Base-by-base conservation (phyloP, 1,284 basidiomycete genomes). In the Microbotryum violaceum region DNA sequence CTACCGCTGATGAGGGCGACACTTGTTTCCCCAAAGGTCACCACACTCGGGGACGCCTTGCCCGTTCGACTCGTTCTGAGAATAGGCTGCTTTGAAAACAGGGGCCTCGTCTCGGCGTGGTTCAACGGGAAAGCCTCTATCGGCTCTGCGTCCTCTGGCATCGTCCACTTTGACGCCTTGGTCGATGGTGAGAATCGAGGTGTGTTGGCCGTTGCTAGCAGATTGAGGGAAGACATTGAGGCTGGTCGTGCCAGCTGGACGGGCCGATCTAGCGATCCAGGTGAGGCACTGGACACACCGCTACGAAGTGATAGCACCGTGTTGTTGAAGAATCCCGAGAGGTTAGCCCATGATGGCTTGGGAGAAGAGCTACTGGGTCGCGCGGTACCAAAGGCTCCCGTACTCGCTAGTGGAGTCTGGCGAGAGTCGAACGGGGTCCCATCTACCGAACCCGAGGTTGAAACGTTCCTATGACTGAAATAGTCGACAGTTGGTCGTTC, bases 241-340 rank as follows among this genome's bases (percentile, higher is more conserved):
- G 16, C 37, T 42, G 37, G 10, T 42, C 37, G 37, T 12, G 37
- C 12, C 14, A 42, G 37, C 23, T 42, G 21, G 23, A 31, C 21
- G n/a, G 25, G 37, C 23, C 31, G 52, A 33, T 54, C 12, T 16
- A 44, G n/a, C 52, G 52, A 54, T 54, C n/a, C 16, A 25, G 37
- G 25, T 23, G 16, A 23, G 20, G 52, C 37, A 42, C 21, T 8
- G 18, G 52, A 23, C 14, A 33, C 33, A 31, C 49, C 56, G 29
- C 55, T 64, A 0, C 64, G 60, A 3, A 68, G 62, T 1, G 67
- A 68, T 14, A 68, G 67, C 60, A 68, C 63, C 25, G 52, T 50
- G 23, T 54, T 49, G 46, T 63, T 66, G 62, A 68, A 68, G 45
- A 69, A 54, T 18, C 67, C 67, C 6, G 63, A 58, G 7, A 69